phyloP scores from a whole-genome alignment of 2,329 filamentous ascomycete genomes.

The Fusarium solani-melongenae region DNA sequence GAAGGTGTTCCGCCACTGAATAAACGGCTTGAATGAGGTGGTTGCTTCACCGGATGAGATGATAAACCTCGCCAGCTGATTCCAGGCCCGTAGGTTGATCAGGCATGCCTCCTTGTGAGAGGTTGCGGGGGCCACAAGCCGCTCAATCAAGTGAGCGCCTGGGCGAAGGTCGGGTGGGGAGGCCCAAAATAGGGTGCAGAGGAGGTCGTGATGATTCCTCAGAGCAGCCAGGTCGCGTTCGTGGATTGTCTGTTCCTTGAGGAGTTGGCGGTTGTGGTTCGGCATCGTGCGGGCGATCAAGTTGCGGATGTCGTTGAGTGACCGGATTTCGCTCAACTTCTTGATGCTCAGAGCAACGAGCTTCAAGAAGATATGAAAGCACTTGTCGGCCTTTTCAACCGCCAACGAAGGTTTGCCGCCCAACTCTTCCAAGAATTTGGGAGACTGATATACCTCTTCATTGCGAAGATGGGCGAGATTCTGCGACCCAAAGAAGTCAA shows the following conservation, averaged over 20 bases:
- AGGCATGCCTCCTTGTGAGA: conserved; percentile 75
- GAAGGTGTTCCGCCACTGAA: conserved; percentile 64
- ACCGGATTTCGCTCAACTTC: conserved; percentile 58
- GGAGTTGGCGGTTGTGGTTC: conserved; percentile 73
- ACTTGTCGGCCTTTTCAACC: conserved; percentile 66
- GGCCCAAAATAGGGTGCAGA: conserved; percentile 75
- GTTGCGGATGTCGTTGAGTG: conserved; percentile 69
- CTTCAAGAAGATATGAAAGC: conserved; percentile 76
- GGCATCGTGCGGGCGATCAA: conserved; percentile 71
- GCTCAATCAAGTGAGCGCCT: conserved; percentile 64
- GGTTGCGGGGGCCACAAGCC: conserved; percentile 67
- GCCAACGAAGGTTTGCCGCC: conserved; percentile 57
- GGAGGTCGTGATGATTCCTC: conserved; percentile 75
- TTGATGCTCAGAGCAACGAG: conserved; percentile 68
- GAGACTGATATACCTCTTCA: conserved; percentile 71
- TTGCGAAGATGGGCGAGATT: conserved; percentile 72
- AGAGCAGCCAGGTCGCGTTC: conserved; percentile 72
- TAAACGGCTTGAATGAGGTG: conserved; percentile 59
- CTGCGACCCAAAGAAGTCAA: conserved; percentile 75
- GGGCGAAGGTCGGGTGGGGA: conserved; percentile 66
- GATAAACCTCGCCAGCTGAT: conserved; percentile 69
- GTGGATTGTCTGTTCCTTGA: conserved; percentile 70
- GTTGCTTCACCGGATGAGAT: conserved; percentile 59
- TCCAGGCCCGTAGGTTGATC: conserved; percentile 73
- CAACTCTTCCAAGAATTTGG: conserved; percentile 70